phyloP scores from a whole-genome alignment of 352 stramenopile genomes.

The Phytophthora hybrid region DNA sequence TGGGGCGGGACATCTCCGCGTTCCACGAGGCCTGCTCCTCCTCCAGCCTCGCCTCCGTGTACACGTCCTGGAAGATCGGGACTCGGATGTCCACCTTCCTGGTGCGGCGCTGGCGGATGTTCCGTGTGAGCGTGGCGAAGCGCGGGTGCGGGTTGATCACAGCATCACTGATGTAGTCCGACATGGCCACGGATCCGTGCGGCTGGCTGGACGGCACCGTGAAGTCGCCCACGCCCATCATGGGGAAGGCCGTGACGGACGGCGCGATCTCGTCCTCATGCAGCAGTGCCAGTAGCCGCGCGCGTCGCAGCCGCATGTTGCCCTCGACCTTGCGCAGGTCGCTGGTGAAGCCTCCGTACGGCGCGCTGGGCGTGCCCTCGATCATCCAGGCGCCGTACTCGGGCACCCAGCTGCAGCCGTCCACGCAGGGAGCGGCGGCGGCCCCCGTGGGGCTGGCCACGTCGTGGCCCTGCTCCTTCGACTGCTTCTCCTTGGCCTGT shows the following conservation, averaged over 20 bases:
- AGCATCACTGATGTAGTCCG: conserved; percentile 97
- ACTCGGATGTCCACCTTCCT: conserved; percentile 90
- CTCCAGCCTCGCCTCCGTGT: conserved; percentile 76
- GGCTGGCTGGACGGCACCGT: conserved; percentile 73
- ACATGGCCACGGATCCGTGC: conserved; percentile 90
- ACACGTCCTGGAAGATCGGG: conserved; percentile 85
- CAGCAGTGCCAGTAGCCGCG: conserved; percentile 94
- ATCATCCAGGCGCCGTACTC: conserved; percentile 99
- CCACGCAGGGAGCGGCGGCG: conserved; percentile 45
- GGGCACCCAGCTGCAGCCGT: conserved; percentile 98
- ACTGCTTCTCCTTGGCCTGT: conserved; percentile 87
- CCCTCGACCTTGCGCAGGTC: conserved; percentile 97
- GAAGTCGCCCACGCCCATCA: conserved; percentile 96
- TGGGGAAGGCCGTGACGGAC: conserved; percentile 96
- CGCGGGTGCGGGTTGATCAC: conserved; percentile 99
- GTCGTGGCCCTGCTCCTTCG: conserved; percentile 38
- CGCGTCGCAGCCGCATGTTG: conserved; percentile 98
- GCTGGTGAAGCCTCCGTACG: conserved; percentile 95
- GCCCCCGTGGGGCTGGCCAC: conserved; percentile 15
- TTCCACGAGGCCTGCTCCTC: conserved; percentile 82
- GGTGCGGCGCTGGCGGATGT: conserved; percentile 96
- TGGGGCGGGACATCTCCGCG: conserved; percentile 77
- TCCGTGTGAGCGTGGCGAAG: conserved; percentile 98
- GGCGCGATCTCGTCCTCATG: conserved; percentile 96
- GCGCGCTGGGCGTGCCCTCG: conserved; percentile 95